Base-by-base conservation (phyloP, 2,329 filamentous ascomycete genomes). In the Grosmannia clavigera region DNA sequence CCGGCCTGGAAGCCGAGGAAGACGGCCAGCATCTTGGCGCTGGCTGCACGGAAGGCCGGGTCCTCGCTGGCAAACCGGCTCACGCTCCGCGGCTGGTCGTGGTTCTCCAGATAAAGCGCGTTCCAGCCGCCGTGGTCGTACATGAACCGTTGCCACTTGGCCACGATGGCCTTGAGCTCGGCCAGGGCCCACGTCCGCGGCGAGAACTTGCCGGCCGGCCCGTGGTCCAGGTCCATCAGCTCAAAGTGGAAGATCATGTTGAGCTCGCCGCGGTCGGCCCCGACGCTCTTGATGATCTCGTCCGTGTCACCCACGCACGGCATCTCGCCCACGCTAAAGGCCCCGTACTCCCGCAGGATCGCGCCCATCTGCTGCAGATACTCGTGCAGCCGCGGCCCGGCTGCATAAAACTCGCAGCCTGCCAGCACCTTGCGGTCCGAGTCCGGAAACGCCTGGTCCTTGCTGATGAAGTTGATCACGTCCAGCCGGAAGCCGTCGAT, bases 401-500 rank as follows among this genome's bases (percentile, higher is more conserved):
- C 78, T 63, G 86, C 82, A 58, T 73, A 75, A 3, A 71, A 72
- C 9, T 73, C 69, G 59, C 83, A 74, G 7, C 75, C 57, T 25
- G 38, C 35, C n/a, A 58, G 51, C 22, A 63, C 56, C 0, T 81
- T 78, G 0, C 40, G 38, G 14, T 31, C 3, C 14, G 82, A 83
- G 64, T 86, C 81, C 0, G 79, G 80, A 56, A 64, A 81, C 1
- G 72, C 74, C 4, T 76, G 76, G 0, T 77, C 78, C 67, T 89
- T 88, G 67, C 81, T 85, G 67, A 87, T 86, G 71, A 86, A 79
- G 70, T 88, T 88, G 70, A 89, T 85, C 0, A 85, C 84, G 66
- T 90, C 86, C 71, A 88, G 80, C 16, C 86, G 79, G 74, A 89
- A 90, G 3, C 86, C 86, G 48, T 86, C 81, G 0, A 87, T 83